Evolutionary conservation across 1,284 basidiomycete genomes (phyloP), one percentile per base, ranked within the genome.

Genomic region (Fomitopsis schrenkii): DNA sequence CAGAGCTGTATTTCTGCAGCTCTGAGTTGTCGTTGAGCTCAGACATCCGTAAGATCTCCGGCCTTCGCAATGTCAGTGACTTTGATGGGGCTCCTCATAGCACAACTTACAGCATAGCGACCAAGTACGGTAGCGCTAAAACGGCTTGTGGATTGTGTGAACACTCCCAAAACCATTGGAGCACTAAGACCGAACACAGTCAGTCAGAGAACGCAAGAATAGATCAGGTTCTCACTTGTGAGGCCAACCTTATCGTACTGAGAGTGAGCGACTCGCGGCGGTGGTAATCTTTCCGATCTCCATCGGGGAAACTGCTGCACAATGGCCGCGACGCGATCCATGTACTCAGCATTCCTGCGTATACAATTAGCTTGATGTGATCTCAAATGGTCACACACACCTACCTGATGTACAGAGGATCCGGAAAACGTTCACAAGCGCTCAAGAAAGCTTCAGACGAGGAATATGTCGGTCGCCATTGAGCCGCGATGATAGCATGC

Each of bases 161-260:
- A 42, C 83, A 83, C 35, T 84, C 76, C 92, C 91, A 94, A 55
- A 94, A 79, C 90, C 90, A 93, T 66, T 88, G 82, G 30, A 94
- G 72, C 63, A 93, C 90, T 91, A 63, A 52, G 64, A 70, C 45
- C 22, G 57, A 56, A 36, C 50, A 33, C 36, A 17, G 30, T 44
- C 46, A 22, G 8, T n/a, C 15, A 33, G 5, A 19, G 17, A 14
- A 38, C 7, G 22, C 26, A 30, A 48, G 26, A 56, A n/a, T 38
- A 46, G 35, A 45, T 48, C 15, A 56, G 41, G 73, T 12, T 55
- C 85, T 69, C 73, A 91, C 90, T 75, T 26, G 90, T 90, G 61
- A 93, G 76, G 12, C 91, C 90, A 60, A 93, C 86, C 77, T 92
- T 94, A 76, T 97, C 95, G 73, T 97, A 97, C 78, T 88, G 86